phyloP scores from a whole-genome alignment of 2,329 filamentous ascomycete genomes.

The Neonectria hederae region DNA sequence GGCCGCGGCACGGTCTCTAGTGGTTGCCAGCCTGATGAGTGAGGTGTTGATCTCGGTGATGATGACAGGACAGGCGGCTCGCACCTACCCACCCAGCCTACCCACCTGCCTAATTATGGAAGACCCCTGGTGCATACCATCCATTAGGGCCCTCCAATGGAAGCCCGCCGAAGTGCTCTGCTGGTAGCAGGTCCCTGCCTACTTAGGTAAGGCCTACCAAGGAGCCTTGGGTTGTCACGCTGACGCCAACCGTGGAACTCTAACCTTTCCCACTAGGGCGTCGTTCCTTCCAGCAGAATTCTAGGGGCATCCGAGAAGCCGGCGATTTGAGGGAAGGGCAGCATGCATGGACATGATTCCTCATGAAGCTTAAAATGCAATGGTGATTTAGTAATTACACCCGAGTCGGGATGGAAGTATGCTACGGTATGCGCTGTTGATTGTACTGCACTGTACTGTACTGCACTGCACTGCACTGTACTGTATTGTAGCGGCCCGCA shows the following conservation, averaged over 20 bases:
- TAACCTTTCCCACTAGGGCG: neutral
- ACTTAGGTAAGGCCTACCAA: neutral
- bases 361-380: neutral
- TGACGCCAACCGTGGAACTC: neutral
- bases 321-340: neutral
- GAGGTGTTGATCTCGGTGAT: neutral
- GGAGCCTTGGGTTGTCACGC: neutral
- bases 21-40: neutral
- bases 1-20: neutral
- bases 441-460: too few relatives aligned
- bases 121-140: neutral
- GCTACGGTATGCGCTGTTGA: too few relatives aligned
- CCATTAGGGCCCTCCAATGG: neutral
- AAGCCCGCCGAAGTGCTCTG: neutral
- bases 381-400: neutral
- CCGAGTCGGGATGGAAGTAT: too few relatives aligned
- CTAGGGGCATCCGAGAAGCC: conserved; percentile 5
- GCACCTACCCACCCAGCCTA: neutral
- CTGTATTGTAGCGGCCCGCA: neutral
- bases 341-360: neutral
- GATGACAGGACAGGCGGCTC: neutral
- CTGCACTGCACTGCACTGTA: too few relatives aligned
- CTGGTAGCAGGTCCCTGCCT: neutral
- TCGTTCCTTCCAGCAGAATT: conserved; percentile 16
- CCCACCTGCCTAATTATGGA: neutral